Evolutionary conservation across 352 stramenopile genomes (phyloP).

Genomic region (Saprolegnia diclina): DNA sequence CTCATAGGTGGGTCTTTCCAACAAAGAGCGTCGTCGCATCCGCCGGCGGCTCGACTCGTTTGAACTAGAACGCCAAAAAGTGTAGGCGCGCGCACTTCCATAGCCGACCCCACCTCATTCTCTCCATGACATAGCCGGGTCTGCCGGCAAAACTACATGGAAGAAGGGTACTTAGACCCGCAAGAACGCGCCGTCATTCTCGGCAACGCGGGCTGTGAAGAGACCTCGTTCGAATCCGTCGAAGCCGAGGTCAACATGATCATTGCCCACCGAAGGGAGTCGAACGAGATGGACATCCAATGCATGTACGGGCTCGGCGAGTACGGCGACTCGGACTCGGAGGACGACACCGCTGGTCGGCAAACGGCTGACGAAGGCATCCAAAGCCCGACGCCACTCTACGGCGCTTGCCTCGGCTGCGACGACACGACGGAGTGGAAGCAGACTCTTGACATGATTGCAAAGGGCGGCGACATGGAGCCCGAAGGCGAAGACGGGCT

Average conservation of each 20-base stretch:
- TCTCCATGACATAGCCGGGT: conserved; percentile 39
- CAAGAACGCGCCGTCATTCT: conserved; percentile 70
- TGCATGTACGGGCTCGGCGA: conserved; percentile 59
- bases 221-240: conserved; percentile 60
- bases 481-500: background rate
- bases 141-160: conserved; percentile 77
- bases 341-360: background rate
- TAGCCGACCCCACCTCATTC: background rate
- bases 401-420: conserved; percentile 12
- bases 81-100: conserved; percentile 39
- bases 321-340: conserved; percentile 16
- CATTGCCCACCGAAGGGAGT: conserved; percentile 70
- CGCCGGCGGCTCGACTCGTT: conserved; percentile 74
- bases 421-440: conserved; percentile 25
- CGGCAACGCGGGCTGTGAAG: conserved; percentile 66
- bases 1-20: conserved; percentile 53
- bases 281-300: conserved; percentile 76
- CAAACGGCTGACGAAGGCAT: background rate
- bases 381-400: conserved; percentile 19
- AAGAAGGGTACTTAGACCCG: conserved; percentile 76
- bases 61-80: conserved; percentile 59
- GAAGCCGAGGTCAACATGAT: conserved; percentile 80
- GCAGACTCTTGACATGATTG: conserved; percentile 27
- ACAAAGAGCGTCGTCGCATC: conserved; percentile 66
- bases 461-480: conserved; percentile 16